Conservation (phyloP, 2,329 filamentous ascomycete genomes). For the Fusarium robinianum region DNA sequence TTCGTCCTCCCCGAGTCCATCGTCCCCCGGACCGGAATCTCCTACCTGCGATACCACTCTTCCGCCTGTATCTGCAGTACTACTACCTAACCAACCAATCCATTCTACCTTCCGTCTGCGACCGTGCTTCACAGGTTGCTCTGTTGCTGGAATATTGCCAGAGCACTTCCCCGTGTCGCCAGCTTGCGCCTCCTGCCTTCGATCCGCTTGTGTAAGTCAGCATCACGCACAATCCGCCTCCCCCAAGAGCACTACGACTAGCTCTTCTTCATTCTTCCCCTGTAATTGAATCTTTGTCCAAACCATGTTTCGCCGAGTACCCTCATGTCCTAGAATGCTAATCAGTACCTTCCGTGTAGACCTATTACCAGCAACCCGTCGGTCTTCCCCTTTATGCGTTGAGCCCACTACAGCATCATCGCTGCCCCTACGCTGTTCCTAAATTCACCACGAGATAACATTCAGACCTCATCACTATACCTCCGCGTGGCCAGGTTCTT, state of each 20-base stretch:
- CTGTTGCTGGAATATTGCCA: conserved; percentile 50
- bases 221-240: conserved; percentile 12
- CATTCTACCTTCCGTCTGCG: conserved; percentile 17
- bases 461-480: conserved; percentile 16
- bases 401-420: no score
- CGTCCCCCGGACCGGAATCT: conserved; percentile 12
- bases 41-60: conserved; percentile 5
- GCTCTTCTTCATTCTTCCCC: not conserved
- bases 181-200: conserved; percentile 19
- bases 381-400: no score
- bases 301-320: no score
- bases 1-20: conserved; percentile 10
- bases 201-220: conserved; percentile 31
- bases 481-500: conserved; percentile 29
- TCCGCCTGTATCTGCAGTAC: conserved; percentile 18
- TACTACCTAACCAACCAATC: conserved; percentile 25
- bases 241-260: no score
- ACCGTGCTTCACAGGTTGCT: conserved; percentile 31
- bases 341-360: no score
- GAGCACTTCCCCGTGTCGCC: conserved; percentile 32
- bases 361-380: no score
- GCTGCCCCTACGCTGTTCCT: not conserved
- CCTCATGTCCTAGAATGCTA: no score
- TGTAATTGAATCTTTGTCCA: no score
- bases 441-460: no score